phyloP scores from a whole-genome alignment of 352 stramenopile species.

The Peronospora belbahrii region DNA sequence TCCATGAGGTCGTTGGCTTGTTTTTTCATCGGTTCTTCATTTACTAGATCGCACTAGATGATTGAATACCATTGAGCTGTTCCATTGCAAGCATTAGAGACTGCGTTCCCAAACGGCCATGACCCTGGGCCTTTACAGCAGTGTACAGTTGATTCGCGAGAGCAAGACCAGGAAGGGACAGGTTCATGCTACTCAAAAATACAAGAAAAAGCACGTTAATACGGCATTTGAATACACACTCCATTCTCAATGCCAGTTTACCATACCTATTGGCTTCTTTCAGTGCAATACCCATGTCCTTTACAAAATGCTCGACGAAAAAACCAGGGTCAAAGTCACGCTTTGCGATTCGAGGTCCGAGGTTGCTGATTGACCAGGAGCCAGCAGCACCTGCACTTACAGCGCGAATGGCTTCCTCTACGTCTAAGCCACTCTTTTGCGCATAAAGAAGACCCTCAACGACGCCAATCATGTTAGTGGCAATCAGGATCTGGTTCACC shows the following conservation, averaged over 20 bases:
- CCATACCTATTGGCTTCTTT: slow-evolving; percentile 67
- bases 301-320: slow-evolving; percentile 88
- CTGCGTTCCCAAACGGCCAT: slow-evolving; percentile 79
- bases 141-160: slow-evolving; percentile 87
- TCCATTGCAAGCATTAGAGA: slow-evolving; percentile 84
- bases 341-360: slow-evolving; percentile 83
- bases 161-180: slow-evolving; percentile 77
- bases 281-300: slow-evolving; percentile 87
- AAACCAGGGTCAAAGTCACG: slow-evolving; percentile 87
- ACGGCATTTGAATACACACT: neutral
- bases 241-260: neutral
- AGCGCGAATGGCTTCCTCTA: slow-evolving; percentile 79
- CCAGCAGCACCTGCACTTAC: slow-evolving; percentile 81
- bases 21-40: neutral
- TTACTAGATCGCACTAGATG: slow-evolving; percentile 2
- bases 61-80: slow-evolving; percentile 60
- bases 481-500: slow-evolving; percentile 88
- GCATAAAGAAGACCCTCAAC: slow-evolving; percentile 85
- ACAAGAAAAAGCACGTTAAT: neutral
- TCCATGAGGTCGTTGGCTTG: no score
- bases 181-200: slow-evolving; percentile 59
- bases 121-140: slow-evolving; percentile 77
- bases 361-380: slow-evolving; percentile 88
- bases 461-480: slow-evolving; percentile 87
- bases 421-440: slow-evolving; percentile 74